Conservation (phyloP, 164 flowering plant genomes). For the Magnolia officinalis region DNA sequence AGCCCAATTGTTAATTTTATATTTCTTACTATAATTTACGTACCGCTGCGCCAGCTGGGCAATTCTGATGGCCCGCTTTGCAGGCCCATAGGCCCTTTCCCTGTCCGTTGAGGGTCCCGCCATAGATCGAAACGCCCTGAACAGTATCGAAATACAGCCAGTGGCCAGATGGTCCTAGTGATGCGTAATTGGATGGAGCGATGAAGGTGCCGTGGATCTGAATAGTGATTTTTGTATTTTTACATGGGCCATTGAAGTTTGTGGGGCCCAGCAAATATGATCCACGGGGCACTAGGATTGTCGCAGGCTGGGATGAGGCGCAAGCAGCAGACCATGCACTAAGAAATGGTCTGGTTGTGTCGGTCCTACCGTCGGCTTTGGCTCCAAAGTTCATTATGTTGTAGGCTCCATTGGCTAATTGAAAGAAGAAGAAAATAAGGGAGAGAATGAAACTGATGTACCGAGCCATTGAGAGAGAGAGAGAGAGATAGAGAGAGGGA, state of each 20-base stretch:
- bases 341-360: constrained; percentile 20
- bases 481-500: constrained; percentile 14
- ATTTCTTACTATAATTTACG: not conserved
- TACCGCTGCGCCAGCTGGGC: constrained; percentile 29
- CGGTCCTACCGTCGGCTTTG: constrained; percentile 19
- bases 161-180: constrained; percentile 1
- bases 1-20: not conserved
- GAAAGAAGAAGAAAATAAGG: not conserved
- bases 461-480: constrained; percentile 8
- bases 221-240: constrained; percentile 7
- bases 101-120: constrained; percentile 21
- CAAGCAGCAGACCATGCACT: constrained; percentile 29
- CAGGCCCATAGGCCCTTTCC: constrained; percentile 27
- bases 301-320: constrained; percentile 13
- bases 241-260: constrained; percentile 26
- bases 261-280: constrained; percentile 18
- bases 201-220: constrained; percentile 24
- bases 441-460: not conserved
- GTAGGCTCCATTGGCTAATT: constrained; percentile 13
- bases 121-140: constrained; percentile 17
- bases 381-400: constrained; percentile 23
- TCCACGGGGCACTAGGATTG: constrained; percentile 26
- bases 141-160: constrained; percentile 25
- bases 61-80: constrained; percentile 2
- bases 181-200: constrained; percentile 17